A percentile compares a stretch with the other conserved stretches of the same genome.
These are phyloP conservation scores for Camptophora hylomeconis DNA, from an alignment of 2,329 filamentous ascomycete species.

Conservation along the genomic window DNA sequence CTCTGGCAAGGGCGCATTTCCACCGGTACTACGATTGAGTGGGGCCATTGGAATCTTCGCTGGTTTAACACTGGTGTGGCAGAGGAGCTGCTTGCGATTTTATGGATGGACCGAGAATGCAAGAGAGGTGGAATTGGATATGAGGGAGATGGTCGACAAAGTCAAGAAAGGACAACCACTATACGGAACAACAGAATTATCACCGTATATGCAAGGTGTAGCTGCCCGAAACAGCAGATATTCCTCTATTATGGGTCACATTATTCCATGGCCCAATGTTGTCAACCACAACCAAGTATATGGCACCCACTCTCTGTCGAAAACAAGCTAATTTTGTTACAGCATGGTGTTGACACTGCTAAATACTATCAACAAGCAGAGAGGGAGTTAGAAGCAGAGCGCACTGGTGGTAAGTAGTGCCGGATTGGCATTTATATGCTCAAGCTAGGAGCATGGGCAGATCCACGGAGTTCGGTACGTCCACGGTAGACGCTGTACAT, in stretches of 20 bases:
- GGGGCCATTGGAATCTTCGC: constrained; percentile 60
- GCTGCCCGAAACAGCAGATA: constrained; percentile 88
- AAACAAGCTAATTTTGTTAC: constrained; percentile 15
- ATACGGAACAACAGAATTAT: constrained; percentile 68
- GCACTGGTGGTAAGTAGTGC: no score
- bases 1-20: constrained; percentile 69
- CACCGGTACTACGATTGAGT: constrained; percentile 67
- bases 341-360: constrained; percentile 94
- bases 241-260: constrained; percentile 67
- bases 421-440: no score
- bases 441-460: no score
- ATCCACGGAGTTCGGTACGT: no score
- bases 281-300: constrained; percentile 72
- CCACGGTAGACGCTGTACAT: no score
- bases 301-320: constrained; percentile 3
- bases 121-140: constrained; percentile 87
- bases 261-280: constrained; percentile 95
- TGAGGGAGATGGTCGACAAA: constrained; percentile 94
- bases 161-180: constrained; percentile 85
- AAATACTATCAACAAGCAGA: constrained; percentile 98
- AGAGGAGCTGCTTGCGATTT: constrained; percentile 74
- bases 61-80: constrained; percentile 75
- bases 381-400: constrained; percentile 75
- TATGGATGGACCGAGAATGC: constrained; percentile 90
- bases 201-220: constrained; percentile 85